Base-by-base conservation (phyloP, 352 stramenopile species). In the Phytophthora idaei region DNA sequence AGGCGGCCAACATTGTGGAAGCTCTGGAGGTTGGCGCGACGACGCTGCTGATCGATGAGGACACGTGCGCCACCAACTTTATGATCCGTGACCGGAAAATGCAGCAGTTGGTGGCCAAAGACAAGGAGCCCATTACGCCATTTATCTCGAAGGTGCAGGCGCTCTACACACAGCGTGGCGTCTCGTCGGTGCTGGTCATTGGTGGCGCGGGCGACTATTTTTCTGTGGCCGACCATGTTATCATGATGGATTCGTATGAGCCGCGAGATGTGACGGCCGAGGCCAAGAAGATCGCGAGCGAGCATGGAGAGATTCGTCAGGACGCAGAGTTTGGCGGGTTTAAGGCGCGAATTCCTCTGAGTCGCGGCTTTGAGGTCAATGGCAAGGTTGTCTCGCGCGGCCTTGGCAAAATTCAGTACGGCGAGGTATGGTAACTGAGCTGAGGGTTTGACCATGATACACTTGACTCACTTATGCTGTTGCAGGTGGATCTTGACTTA, bases 31-130 rank as follows among this genome's bases (percentile, higher is more conserved):
- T 97, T 44, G 96, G 96, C 48, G 87, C 94, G 1, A 94, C 93
- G 17, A 97, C 90, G 37, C 73, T 99, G 31, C 76, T 99, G 5
- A 93, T 99, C 37, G 97, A 99, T 66, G 97, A 99, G 74, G 97
- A 99, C 78, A 98, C 97, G 2, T 98, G 90, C 64, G 97, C 97
- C 3, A 99, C 96, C 25, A 99, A 99, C 71, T 99, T 99, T 61
- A 99, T 99, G 97, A 98, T 98, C 53, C 87, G 97, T 27, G 97
- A 99, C 75, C 89, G 92, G 70, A 97, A 98, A 74, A 99, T 99
- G 96, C 95, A 98, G 80, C 83, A 97, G 63, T 81, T 99, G 5
- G 96, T 99, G 1, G 78, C 94, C 4, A 89, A 90, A 57, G 89
- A 98, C 49, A 98, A 98, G 69, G 97, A 99, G 71, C 97, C 97